Conservation (phyloP, 495 filamentous ascomycete genomes). For the Talaromyces thailandensis region DNA sequence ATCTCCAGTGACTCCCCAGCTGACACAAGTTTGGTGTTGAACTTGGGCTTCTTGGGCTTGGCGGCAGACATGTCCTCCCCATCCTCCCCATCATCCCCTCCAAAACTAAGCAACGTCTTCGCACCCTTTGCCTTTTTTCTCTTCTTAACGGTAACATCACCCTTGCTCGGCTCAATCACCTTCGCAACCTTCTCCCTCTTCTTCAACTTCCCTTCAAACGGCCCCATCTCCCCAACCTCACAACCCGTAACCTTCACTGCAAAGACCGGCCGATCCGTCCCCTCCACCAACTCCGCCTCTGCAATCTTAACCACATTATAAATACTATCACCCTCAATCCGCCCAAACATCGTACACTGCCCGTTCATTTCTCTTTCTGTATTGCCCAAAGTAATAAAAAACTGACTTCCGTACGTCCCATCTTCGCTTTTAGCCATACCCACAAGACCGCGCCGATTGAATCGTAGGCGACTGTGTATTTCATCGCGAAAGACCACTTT, state of each 20-base stretch:
- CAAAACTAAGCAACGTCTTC: constrained; percentile 84
- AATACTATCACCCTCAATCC: constrained; percentile 87
- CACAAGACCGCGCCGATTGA: constrained; percentile 81
- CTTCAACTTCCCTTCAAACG: constrained; percentile 83
- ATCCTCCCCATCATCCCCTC: constrained; percentile 70
- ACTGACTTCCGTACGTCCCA: constrained; percentile 82
- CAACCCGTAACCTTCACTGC: constrained; percentile 68
- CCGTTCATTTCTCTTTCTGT: constrained; percentile 77
- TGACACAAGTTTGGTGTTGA: constrained; percentile 75
- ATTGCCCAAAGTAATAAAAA: constrained; percentile 82
- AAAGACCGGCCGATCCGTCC: constrained; percentile 79
- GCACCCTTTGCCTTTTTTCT: constrained; percentile 67
- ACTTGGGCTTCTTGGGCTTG: constrained; percentile 75
- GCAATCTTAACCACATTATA: constrained; percentile 92
- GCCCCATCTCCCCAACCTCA: constrained; percentile 70
- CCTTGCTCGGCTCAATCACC: constrained; percentile 26
- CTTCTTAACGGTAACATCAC: constrained; percentile 49
- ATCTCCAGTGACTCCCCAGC: constrained; percentile 35
- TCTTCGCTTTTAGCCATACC: constrained; percentile 78
- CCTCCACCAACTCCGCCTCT: constrained; percentile 72
- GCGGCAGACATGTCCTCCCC: constrained; percentile 46
- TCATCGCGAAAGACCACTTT: constrained; percentile 73
- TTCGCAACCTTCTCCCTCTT: constrained; percentile 45
- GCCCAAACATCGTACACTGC: constrained; percentile 90
- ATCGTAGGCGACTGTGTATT: constrained; percentile 83